Evolutionary conservation across 2,329 filamentous ascomycete genomes (phyloP).

Genomic region (Paecilomyces variotii): DNA sequence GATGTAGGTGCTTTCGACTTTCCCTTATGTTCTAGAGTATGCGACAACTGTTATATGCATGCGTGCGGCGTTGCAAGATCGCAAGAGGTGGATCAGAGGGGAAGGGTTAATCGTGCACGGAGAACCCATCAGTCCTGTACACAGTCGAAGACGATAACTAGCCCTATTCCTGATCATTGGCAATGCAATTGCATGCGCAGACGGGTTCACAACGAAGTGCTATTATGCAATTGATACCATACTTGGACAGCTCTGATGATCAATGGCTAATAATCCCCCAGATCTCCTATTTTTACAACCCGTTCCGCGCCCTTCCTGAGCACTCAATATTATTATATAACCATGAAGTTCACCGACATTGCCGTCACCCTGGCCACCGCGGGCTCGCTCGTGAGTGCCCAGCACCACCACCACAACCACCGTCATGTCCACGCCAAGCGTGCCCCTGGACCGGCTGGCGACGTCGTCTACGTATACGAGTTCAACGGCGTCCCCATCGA

Average conservation of each 20-base stretch:
- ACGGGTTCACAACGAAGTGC: no score
- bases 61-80: no score
- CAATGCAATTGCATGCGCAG: no score
- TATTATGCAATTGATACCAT: no score
- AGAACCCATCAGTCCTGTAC: background rate
- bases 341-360: constrained; percentile 35
- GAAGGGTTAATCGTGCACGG: background rate
- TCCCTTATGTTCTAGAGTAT: background rate
- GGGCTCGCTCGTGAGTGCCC: constrained; percentile 34
- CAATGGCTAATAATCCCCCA: background rate
- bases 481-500: constrained; percentile 57
- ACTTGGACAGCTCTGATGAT: background rate
- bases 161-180: no score
- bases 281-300: background rate
- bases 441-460: constrained; percentile 37
- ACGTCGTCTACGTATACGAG: constrained; percentile 62
- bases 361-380: constrained; percentile 35
- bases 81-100: background rate
- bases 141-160: background rate
- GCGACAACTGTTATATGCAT: background rate
- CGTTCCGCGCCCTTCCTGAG: background rate
- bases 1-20: constrained; percentile 18
- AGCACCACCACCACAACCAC: constrained; percentile 36
- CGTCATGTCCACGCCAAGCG: constrained; percentile 34
- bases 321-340: constrained; percentile 3